A percentile compares a stretch with the other conserved stretches of the same genome.
Conservation (phyloP, 208 protist genomes). For the Acanthamoeba royreba region DNA sequence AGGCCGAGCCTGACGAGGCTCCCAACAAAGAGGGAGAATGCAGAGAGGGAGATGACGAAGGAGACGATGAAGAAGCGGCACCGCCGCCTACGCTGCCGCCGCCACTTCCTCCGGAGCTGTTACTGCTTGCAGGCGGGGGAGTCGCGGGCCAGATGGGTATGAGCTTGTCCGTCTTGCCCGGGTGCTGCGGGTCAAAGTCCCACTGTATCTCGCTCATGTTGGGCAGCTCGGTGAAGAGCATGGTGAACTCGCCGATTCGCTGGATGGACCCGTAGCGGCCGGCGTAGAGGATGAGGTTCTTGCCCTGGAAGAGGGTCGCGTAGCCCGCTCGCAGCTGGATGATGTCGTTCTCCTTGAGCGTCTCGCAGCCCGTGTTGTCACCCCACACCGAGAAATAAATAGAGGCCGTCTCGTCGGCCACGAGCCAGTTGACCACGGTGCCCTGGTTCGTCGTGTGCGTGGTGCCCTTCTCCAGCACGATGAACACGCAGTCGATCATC, state of each 20-base stretch:
- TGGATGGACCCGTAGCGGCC: constrained; percentile 25
- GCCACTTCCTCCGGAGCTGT: too few relatives aligned
- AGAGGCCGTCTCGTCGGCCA: constrained; percentile 33
- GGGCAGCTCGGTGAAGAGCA: constrained; percentile 33
- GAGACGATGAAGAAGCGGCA: not conserved
- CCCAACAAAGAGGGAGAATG: not conserved
- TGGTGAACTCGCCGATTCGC: constrained; percentile 14
- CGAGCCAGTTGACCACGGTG: constrained; percentile 29
- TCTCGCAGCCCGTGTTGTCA: constrained; percentile 39
- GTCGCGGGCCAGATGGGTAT: constrained; percentile 1
- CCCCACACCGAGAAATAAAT: constrained; percentile 48
- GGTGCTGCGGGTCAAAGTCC: constrained; percentile 33
- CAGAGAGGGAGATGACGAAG: not conserved
- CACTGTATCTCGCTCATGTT: constrained; percentile 36
- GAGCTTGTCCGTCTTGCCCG: constrained; percentile 28
- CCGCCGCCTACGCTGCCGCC: too few relatives aligned
- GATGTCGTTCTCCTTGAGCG: constrained; percentile 36
- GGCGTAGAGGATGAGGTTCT: constrained; percentile 32
- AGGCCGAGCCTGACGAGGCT: too few relatives aligned
- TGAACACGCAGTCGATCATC: constrained; percentile 38
- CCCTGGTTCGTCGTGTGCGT: constrained; percentile 24
- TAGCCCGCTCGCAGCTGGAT: constrained; percentile 13
- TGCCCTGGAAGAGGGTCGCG: constrained; percentile 36
- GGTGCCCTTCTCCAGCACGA: constrained; percentile 44
- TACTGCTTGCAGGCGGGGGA: not conserved